Conservation (phyloP, 1,284 basidiomycete species). For the Sporisorium scitamineum region DNA sequence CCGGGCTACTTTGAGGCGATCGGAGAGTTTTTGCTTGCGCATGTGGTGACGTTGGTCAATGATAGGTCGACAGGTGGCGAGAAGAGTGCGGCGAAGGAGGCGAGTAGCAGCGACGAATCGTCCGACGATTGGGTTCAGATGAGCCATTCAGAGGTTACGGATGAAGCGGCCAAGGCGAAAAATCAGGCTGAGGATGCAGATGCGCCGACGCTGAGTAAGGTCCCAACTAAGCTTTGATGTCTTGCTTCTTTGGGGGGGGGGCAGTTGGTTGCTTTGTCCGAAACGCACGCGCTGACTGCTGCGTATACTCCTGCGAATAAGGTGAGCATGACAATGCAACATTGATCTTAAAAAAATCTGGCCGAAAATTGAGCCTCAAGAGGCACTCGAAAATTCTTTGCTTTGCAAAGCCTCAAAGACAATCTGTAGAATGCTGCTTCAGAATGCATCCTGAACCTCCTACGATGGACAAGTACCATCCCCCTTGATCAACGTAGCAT, state of each 20-base stretch:
- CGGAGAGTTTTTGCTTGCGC: constrained; percentile 54
- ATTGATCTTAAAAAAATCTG: background rate
- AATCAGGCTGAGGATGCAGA: background rate
- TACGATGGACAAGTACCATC: constrained; percentile 32
- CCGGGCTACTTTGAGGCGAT: constrained; percentile 63
- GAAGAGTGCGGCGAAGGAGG: background rate
- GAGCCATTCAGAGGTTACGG: constrained; percentile 44
- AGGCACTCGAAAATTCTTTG: no score
- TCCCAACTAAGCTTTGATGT: constrained; percentile 15
- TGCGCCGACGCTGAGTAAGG: constrained; percentile 38
- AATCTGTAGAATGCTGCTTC: no score
- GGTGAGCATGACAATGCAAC: background rate
- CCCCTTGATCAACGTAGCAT: constrained; percentile 25
- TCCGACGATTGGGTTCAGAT: constrained; percentile 59
- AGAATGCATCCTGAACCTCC: background rate
- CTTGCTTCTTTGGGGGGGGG: no score
- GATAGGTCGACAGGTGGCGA: background rate
- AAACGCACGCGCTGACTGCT: no score
- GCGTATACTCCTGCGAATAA: no score
- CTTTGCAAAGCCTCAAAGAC: no score
- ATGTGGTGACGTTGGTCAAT: constrained; percentile 36
- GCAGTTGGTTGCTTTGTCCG: no score
- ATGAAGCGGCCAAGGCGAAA: constrained; percentile 11
- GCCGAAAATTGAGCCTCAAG: background rate
- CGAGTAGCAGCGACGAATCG: constrained; percentile 28